Percentiles rank a stretch among this genome's conserved stretches.
phyloP scores from a whole-genome alignment of 306 rosid genomes.

The Abrus precatorius region DNA sequence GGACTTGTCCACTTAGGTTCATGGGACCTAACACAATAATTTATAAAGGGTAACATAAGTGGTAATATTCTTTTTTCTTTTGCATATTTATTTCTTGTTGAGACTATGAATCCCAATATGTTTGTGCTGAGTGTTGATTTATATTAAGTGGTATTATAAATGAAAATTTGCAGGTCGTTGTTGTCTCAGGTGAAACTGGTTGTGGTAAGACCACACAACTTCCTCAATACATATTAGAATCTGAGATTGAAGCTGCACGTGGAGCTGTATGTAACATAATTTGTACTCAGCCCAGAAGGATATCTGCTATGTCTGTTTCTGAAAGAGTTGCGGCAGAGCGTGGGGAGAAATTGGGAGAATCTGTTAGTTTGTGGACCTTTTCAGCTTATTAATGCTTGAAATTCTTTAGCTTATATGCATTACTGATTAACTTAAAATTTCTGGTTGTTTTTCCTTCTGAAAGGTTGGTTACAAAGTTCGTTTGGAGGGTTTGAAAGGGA shows the following conservation, averaged over 20 bases:
- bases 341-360: constrained; percentile 96
- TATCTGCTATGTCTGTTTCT: constrained; percentile 98
- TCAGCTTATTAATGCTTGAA: constrained; percentile 42
- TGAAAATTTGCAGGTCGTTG: constrained; percentile 70
- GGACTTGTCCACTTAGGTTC: no score
- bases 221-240: constrained; percentile 95
- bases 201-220: constrained; percentile 99
- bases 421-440: constrained; percentile 25
- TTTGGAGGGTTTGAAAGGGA: constrained; percentile 93
- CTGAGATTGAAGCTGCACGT: constrained; percentile 78
- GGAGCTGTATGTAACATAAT: constrained; percentile 90
- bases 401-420: constrained; percentile 29
- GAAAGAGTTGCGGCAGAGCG: constrained; percentile 98
- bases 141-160: constrained; percentile 35
- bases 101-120: constrained; percentile 37
- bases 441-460: constrained; percentile 44
- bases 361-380: constrained; percentile 71
- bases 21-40: constrained; percentile 2
- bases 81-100: constrained; percentile 36
- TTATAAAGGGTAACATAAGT: constrained; percentile 36
- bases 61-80: constrained; percentile 20
- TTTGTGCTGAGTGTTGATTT: constrained; percentile 46
- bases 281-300: constrained; percentile 98
- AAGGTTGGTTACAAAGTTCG: constrained; percentile 99
- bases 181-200: constrained; percentile 97